phyloP scores from a whole-genome alignment of 495 filamentous ascomycete species.

The Amphirosellinia nigrospora region DNA sequence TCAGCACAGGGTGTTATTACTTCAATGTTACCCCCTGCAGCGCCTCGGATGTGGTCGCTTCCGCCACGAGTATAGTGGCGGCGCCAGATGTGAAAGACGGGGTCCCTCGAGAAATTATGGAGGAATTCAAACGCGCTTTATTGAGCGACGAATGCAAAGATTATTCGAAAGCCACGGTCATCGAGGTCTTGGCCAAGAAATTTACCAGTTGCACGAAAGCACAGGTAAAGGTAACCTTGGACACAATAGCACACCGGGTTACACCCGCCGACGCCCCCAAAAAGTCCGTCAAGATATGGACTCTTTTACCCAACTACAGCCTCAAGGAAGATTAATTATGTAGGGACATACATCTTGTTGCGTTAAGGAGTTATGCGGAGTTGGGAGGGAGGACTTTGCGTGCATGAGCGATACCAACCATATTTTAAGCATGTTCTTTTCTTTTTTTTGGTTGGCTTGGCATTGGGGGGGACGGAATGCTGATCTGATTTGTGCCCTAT shows the following conservation, averaged over 20 bases:
- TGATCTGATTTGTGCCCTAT: not conserved
- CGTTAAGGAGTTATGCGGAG: constrained; percentile 15
- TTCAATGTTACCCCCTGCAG: constrained; percentile 33
- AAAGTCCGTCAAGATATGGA: constrained; percentile 45
- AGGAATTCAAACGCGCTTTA: constrained; percentile 74
- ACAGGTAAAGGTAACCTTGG: constrained; percentile 74
- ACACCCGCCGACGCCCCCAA: constrained; percentile 45
- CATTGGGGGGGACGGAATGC: no score
- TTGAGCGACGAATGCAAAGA: constrained; percentile 60
- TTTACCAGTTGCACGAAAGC: constrained; percentile 77
- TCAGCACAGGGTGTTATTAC: constrained; percentile 8
- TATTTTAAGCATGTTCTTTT: constrained; percentile 6
- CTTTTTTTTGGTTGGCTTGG: not conserved
- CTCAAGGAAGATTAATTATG: constrained; percentile 16
- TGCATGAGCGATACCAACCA: constrained; percentile 23
- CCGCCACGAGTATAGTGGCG: not conserved
- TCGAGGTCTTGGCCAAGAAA: constrained; percentile 75
- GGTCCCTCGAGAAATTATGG: constrained; percentile 66
- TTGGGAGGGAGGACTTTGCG: not conserved
- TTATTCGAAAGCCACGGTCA: constrained; percentile 74
- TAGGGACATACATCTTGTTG: not conserved
- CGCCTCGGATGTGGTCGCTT: constrained; percentile 8
- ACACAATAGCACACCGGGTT: constrained; percentile 69
- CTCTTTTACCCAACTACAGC: constrained; percentile 12
- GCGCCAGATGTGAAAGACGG: constrained; percentile 49